Conservation (phyloP, 129 eudicot genomes). For the Flaveria robusta region DNA sequence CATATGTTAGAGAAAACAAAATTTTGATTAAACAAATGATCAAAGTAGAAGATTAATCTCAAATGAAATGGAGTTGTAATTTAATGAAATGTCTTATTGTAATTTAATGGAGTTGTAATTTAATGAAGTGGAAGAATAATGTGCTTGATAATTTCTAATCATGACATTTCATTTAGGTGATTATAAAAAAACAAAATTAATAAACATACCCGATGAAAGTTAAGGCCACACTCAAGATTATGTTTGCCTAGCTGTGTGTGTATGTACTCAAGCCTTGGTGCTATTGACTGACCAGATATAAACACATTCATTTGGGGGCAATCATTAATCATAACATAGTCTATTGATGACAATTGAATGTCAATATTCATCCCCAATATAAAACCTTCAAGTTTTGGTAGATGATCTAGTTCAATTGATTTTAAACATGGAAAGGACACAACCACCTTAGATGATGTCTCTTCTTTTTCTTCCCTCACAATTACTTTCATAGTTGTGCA, state of each 20-base stretch:
- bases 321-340: not conserved
- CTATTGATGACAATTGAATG: not conserved
- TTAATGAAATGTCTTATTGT: too few species aligned
- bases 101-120: not conserved
- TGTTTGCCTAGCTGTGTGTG: not conserved
- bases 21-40: too few species aligned
- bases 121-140: not conserved
- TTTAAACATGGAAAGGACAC: not conserved
- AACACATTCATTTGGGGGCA: not conserved
- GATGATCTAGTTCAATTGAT: not conserved
- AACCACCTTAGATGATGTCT: not conserved
- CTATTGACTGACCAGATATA: not conserved
- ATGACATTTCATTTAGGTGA: not conserved
- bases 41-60: too few species aligned
- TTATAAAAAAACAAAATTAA: not conserved
- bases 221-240: not conserved
- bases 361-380: not conserved
- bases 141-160: not conserved
- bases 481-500: conserved; percentile 6
- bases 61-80: too few species aligned
- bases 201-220: not conserved
- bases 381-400: not conserved
- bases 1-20: too few species aligned
- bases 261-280: not conserved
- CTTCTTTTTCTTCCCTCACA: not conserved